A percentile compares a stretch with the other conserved stretches of the same genome.
phyloP scores from a whole-genome alignment of 495 filamentous ascomycete genomes.

The Lepidopterella palustris region DNA sequence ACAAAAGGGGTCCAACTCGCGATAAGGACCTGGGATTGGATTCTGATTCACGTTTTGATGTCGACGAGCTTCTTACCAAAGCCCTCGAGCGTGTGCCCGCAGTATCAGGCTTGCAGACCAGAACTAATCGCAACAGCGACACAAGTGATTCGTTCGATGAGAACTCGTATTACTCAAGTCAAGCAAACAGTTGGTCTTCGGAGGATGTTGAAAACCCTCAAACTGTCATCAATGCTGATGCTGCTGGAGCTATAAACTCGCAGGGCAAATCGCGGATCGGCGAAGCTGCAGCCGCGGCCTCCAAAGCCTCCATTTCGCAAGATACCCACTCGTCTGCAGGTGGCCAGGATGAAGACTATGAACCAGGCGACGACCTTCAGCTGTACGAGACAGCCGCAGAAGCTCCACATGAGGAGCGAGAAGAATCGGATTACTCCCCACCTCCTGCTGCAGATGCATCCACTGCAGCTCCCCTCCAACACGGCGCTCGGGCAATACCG shows the following conservation, averaged over 20 bases:
- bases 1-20: conserved; percentile 51
- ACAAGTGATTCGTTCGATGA: conserved; percentile 79
- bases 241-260: conserved; percentile 6
- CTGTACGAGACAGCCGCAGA: conserved; percentile 20
- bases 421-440: conserved; percentile 30
- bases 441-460: conserved; percentile 18
- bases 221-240: conserved; percentile 15
- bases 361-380: conserved; percentile 27
- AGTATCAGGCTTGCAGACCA: conserved; percentile 45
- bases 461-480: background rate
- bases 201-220: conserved; percentile 37
- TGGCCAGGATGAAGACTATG: conserved; percentile 26
- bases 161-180: conserved; percentile 93
- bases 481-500: background rate
- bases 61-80: conserved; percentile 64
- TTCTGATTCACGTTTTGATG: conserved; percentile 62
- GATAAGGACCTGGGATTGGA: conserved; percentile 51
- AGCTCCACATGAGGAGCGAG: conserved; percentile 13
- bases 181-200: conserved; percentile 41
- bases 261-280: conserved; percentile 1
- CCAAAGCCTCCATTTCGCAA: background rate
- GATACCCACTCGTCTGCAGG: conserved; percentile 9
- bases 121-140: conserved; percentile 46
- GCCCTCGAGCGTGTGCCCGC: conserved; percentile 68
- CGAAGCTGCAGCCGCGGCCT: background rate